These are phyloP conservation scores for Fusarium tjaetaba DNA, from an alignment of 2,329 filamentous ascomycete genomes.

Conservation along the genomic window DNA sequence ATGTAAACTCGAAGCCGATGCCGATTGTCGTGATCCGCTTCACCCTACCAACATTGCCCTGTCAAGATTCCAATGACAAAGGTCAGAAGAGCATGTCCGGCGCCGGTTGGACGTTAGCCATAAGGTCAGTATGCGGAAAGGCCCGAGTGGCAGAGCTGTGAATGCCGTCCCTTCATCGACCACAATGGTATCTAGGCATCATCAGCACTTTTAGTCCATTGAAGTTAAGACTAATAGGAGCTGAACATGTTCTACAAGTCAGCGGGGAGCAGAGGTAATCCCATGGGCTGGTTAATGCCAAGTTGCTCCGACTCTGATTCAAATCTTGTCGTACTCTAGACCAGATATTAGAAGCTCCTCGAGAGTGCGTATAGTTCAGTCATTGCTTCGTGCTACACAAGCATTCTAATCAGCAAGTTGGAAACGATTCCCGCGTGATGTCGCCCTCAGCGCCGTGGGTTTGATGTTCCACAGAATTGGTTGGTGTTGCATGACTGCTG, in stretches of 20 bases:
- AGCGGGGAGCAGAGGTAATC: neutral
- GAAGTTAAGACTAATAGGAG: fast-evolving
- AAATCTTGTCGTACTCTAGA: neutral
- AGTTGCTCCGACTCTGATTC: neutral
- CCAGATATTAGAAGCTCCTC: neutral
- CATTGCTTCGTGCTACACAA: neutral
- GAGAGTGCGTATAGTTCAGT: no score
- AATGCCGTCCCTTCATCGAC: neutral
- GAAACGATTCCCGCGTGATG: neutral
- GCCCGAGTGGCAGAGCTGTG: neutral
- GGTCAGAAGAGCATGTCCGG: neutral
- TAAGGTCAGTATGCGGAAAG: no score
- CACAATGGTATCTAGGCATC: neutral
- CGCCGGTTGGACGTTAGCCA: no score
- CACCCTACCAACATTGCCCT: fast-evolving
- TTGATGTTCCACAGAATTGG: neutral
- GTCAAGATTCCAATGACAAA: fast-evolving
- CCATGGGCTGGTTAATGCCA: neutral
- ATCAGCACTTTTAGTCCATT: neutral
- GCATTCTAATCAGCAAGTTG: neutral
- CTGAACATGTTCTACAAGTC: neutral
- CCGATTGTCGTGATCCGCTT: neutral
- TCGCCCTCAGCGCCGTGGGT: neutral
- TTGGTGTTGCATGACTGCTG: neutral
- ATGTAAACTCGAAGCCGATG: no score